Percentiles rank a stretch among this genome's conserved stretches.
These are phyloP conservation scores for Benincasa hispida DNA, from an alignment of 306 rosid species.

Conservation along the genomic window DNA sequence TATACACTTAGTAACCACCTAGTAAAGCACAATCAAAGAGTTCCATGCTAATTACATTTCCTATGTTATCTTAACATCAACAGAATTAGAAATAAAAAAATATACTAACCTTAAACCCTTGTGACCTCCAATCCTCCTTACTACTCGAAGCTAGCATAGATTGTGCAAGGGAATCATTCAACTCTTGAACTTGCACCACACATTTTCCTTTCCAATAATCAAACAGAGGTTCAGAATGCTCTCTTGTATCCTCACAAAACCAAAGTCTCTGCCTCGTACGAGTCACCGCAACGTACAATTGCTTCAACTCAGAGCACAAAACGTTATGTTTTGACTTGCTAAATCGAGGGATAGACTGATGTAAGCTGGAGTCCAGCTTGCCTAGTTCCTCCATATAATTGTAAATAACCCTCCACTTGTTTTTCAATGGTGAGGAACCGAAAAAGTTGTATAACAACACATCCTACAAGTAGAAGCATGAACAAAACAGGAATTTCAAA, in stretches of 20 bases:
- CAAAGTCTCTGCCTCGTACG: slow-evolving; percentile 69
- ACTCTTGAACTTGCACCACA: slow-evolving; percentile 47
- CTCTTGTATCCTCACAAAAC: slow-evolving; percentile 47
- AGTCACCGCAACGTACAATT: slow-evolving; percentile 60
- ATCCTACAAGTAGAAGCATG: slow-evolving; percentile 24
- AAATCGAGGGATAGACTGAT: slow-evolving; percentile 24
- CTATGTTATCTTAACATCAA: background rate
- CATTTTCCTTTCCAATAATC: slow-evolving; percentile 53
- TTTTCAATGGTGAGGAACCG: slow-evolving; percentile 47
- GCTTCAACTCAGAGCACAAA: slow-evolving; percentile 65
- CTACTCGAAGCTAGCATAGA: slow-evolving; percentile 69
- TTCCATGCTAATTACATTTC: background rate
- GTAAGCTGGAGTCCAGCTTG: slow-evolving; percentile 23
- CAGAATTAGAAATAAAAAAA: background rate
- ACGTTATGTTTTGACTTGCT: slow-evolving; percentile 44
- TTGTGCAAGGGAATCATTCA: slow-evolving; percentile 62
- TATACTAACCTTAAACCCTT: slow-evolving; percentile 52
- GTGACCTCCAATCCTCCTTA: slow-evolving; percentile 62
- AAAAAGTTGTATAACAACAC: slow-evolving; percentile 61
- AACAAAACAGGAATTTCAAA: background rate
- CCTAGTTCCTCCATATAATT: slow-evolving; percentile 48
- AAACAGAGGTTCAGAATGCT: slow-evolving; percentile 38
- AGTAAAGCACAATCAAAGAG: background rate
- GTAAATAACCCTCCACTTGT: slow-evolving; percentile 62
- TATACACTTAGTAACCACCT: background rate